Evolutionary conservation across 345 rosid genomes (phyloP), one percentile per base, ranked within the genome.

Genomic region (Eucalyptus pauciflora): DNA sequence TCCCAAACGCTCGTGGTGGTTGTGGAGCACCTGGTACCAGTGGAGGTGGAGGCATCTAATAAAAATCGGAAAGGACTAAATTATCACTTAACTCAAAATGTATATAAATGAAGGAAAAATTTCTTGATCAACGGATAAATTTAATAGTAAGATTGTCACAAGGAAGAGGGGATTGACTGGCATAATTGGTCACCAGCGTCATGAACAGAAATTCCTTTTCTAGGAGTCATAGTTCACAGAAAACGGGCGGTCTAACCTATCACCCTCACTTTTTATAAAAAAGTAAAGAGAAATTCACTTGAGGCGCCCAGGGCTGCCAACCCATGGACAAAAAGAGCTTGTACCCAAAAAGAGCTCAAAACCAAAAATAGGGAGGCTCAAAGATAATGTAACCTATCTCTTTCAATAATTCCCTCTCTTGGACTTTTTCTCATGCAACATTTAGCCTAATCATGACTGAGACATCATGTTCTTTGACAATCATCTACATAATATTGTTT

Each of bases 1-100:
- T 94, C 87, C 98, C 98, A 93, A 88, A 94, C 94, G 94, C 93
- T 93, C 94, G 92, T 89, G 97, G 95, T 88, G 97, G 97, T 90
- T 94, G 97, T 90, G 90, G 81, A 64, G 94, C 67, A 87, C 98
- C 98, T 87, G 96, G 94, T 89, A 96, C 90, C 86, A 92, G 88
- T 88, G 93, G 92, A 91, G 95, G 93, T 87, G 94, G 96, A 86
- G 92, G 86, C 81, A 92, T 94, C 99, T 96, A 93, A 87, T 90
- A 87, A 48, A 48, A 91, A 92, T 89, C 89, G 88, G 89, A 76
- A 88, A 91, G 46, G 50, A 50, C 50, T 64, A 62, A 64, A 62
- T 56, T 87, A 87, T 15, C 41, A 64, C 43, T n/a, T 46, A 27
- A 64, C 33, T 83, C 62, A 90, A 69, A 54, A 89, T 79, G 79